These are phyloP conservation scores for Epichloe typhina DNA, from an alignment of 2,329 filamentous ascomycete species.

Conservation along the genomic window DNA sequence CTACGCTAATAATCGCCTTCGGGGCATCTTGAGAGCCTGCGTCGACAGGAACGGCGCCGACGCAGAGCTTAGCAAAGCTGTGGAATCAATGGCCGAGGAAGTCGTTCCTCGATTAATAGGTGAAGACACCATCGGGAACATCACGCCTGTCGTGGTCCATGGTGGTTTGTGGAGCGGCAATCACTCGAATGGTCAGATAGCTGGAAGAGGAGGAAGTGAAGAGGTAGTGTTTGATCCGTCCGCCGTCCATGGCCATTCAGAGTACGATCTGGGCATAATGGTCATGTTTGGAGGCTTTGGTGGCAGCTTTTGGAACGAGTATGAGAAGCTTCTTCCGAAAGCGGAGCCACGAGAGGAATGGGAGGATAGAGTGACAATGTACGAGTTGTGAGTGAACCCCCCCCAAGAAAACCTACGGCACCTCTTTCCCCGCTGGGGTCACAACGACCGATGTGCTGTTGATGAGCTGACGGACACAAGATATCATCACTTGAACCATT, in stretches of 20 bases:
- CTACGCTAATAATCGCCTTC: constrained; percentile 63
- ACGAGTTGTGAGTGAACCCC: constrained; percentile 55
- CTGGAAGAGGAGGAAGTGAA: constrained; percentile 39
- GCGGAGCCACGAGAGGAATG: constrained; percentile 72
- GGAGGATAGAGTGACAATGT: constrained; percentile 67
- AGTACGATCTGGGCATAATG: constrained; percentile 92
- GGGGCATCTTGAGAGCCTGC: constrained; percentile 46
- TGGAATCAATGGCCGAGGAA: constrained; percentile 47
- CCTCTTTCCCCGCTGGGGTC: background rate
- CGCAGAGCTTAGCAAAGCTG: constrained; percentile 42
- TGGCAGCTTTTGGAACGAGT: constrained; percentile 58
- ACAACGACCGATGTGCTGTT: background rate
- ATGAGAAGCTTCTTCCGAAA: constrained; percentile 61
- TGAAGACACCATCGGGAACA: constrained; percentile 45
- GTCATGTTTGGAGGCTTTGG: constrained; percentile 90
- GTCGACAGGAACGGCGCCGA: constrained; percentile 52
- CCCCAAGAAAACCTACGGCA: too few relatives aligned
- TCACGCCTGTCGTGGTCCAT: constrained; percentile 72
- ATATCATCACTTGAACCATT: constrained; percentile 86
- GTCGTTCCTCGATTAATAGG: constrained; percentile 70
- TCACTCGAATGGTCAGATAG: constrained; percentile 52
- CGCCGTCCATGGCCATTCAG: constrained; percentile 70
- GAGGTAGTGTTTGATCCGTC: constrained; percentile 76
- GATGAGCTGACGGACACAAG: constrained; percentile 25
- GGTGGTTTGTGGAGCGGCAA: constrained; percentile 95